Base-by-base conservation (phyloP, 75 land plant species). In the Adiantum capillusveneris region DNA sequence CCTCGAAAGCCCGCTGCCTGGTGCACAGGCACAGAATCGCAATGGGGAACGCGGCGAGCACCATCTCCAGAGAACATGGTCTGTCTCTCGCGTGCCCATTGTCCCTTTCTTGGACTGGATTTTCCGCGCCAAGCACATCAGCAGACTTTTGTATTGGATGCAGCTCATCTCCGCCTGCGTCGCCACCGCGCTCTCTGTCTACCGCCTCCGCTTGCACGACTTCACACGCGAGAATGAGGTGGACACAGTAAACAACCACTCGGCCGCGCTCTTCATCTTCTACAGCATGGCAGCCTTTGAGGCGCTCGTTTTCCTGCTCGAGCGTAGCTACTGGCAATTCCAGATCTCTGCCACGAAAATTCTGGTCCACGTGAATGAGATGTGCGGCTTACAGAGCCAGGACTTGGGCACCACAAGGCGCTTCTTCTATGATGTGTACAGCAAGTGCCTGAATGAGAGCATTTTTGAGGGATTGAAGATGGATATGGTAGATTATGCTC, bases 391-490 rank as follows among this genome's bases (percentile, higher is more conserved):
- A 31, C 71, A 69, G 11, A 25, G 55, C 2, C 20, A 61, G 2
- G 79, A 75, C 28, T 6, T 79, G 37, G 65, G 67, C 42, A 58
- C 76, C 6, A 65, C 79, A 25, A 59, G 53, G 19, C 69, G 82
- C 21, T 90, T 90, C 70, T 90, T 90, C 74, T 90, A 84, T 41
- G 81, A 92, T 51, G 84, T 88, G 1, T 92, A 84, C 41, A 73
- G 81, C 0, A 78, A 37, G 56, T 82, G 89, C 54, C 51, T 92
- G 11, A 65, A 68, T 28, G 88, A 81, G 12, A 92, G 95, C 75
- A 64, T 92, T 26, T 92, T 88, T 44, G 82, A 88, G 58, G 89
- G 94, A 0, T 25, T 88, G 64, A 85, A 85, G 54, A 84, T 88
- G 94, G 95, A 92, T 43, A 59, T 92, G 72, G 82, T 92, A n/a